Conservation (phyloP, 768 basidiomycete genomes). For the Mycena capillaripes region DNA sequence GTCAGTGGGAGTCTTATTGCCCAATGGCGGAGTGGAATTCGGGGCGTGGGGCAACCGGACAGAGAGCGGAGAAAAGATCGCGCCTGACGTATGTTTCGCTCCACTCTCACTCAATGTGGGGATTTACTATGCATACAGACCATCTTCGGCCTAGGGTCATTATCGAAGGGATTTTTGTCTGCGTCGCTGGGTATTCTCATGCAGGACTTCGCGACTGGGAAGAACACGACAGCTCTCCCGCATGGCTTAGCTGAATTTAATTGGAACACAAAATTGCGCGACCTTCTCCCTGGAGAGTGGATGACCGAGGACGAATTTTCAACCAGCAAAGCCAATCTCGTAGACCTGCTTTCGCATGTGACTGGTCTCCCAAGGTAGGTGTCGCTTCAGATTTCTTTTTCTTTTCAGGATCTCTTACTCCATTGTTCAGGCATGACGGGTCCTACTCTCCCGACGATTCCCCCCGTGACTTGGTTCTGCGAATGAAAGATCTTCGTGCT, state of each 20-base stretch:
- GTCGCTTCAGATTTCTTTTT: not conserved
- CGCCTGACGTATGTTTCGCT: slow-evolving; percentile 47
- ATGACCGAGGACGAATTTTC: slow-evolving; percentile 58
- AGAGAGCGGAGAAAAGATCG: slow-evolving; percentile 49
- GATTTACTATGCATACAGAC: slow-evolving; percentile 46
- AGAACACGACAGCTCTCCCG: slow-evolving; percentile 52
- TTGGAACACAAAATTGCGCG: slow-evolving; percentile 53
- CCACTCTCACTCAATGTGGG: not conserved
- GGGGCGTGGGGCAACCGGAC: slow-evolving; percentile 51
- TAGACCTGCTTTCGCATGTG: slow-evolving; percentile 53
- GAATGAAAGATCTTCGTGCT: slow-evolving; percentile 45
- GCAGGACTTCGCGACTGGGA: slow-evolving; percentile 53
- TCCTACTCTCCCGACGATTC: slow-evolving; percentile 43
- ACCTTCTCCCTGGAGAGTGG: slow-evolving; percentile 58
- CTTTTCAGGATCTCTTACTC: too few species aligned
- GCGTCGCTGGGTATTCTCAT: slow-evolving; percentile 57
- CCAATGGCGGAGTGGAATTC: slow-evolving; percentile 44
- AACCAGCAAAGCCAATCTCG: slow-evolving; percentile 49
- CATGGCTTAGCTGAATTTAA: slow-evolving; percentile 44
- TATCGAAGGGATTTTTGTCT: slow-evolving; percentile 56
- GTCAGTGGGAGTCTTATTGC: slow-evolving; percentile 44
- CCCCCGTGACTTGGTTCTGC: slow-evolving; percentile 39
- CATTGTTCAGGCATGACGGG: slow-evolving; percentile 45
- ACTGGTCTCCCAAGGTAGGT: slow-evolving; percentile 52
- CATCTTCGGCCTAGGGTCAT: slow-evolving; percentile 52